These are phyloP conservation scores for Cenchrus fungigraminus DNA, from an alignment of 176 grass and related monocot genomes.

Conservation along the genomic window DNA sequence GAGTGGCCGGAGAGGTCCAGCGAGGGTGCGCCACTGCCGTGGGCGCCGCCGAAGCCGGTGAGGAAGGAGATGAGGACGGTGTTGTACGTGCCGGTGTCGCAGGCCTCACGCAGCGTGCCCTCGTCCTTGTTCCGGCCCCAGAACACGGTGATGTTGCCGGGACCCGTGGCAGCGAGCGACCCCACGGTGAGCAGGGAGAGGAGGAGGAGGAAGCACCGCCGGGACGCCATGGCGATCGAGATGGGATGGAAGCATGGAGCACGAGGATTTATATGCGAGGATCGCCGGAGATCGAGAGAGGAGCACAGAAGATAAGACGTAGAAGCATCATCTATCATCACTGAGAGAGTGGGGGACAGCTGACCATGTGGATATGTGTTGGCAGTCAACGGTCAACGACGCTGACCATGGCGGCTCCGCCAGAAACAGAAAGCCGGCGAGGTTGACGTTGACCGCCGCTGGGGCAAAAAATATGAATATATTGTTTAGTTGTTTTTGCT, in stretches of 20 bases:
- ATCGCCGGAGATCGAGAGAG: background rate
- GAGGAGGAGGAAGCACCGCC: background rate
- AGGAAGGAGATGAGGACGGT: constrained; percentile 3
- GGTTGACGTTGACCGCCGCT: background rate
- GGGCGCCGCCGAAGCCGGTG: background rate
- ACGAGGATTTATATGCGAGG: background rate
- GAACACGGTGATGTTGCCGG: background rate
- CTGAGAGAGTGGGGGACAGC: too few species aligned
- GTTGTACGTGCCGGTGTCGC: constrained; percentile 9
- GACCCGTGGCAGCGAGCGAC: background rate
- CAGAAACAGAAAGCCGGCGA: background rate
- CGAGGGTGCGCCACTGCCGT: too few species aligned
- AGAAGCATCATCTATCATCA: background rate
- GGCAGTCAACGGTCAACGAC: background rate
- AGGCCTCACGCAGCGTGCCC: constrained; percentile 13
- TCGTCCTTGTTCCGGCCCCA: constrained; percentile 14
- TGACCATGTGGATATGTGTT: too few species aligned
- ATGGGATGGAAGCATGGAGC: background rate
- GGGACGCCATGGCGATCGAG: background rate
- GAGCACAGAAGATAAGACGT: background rate
- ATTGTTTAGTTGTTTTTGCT: too few species aligned
- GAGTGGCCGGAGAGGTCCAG: constrained; percentile 27
- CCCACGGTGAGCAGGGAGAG: too few species aligned
- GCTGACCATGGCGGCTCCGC: background rate
- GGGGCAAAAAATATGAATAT: background rate